Base-by-base conservation (phyloP, 371 early-diverging fungal species). In the Haplosporangium sp. region DNA sequence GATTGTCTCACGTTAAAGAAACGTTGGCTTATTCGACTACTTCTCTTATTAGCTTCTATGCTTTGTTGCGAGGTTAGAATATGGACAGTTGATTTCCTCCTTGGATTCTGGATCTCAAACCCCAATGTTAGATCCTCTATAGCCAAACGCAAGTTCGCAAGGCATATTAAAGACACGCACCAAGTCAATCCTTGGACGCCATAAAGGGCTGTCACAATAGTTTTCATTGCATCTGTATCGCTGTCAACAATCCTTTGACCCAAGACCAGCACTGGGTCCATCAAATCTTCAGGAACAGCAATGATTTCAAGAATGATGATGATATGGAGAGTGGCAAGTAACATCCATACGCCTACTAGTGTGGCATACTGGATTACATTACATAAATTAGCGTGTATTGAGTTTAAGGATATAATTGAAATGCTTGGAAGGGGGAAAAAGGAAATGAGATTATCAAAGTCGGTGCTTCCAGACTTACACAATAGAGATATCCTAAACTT, bases 401-500 rank as follows among this genome's bases (percentile, higher is more conserved):
- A 27, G 27, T 27, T 27, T 27, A 27, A 27, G 27, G 27, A 27
- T 1, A 27, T 27, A 27, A 27, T 27, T 27, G 27, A 27, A 27
- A 27, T 1, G 58, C 8, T n/a, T 38, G 15, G 50, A 1, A 1
- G 50, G n/a, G 11, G 35, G 15, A 1, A 27, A 65, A 40, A 44
- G 27, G 27, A 45, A 59, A 47, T 47, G 17, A 34, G 19, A 47
- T n/a, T 17, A 17, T 7, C 37, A 44, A 27, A 42, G 45, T 37
- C 13, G 38, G 37, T 17, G 13, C n/a, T 50, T n/a, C n/a, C n/a
- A 50, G n/a, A 60, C 59, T 47, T 63, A 35, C 65, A 45, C 50
- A 68, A 17, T 71, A 71, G 13, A 67, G 76, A 55, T 76, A 71
- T 10, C 69, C 66, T 4, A 65, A 55, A 56, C 77, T 68, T 58